Conservation (phyloP, 2,329 filamentous ascomycete species). For the Cryphonectria carpinicola region DNA sequence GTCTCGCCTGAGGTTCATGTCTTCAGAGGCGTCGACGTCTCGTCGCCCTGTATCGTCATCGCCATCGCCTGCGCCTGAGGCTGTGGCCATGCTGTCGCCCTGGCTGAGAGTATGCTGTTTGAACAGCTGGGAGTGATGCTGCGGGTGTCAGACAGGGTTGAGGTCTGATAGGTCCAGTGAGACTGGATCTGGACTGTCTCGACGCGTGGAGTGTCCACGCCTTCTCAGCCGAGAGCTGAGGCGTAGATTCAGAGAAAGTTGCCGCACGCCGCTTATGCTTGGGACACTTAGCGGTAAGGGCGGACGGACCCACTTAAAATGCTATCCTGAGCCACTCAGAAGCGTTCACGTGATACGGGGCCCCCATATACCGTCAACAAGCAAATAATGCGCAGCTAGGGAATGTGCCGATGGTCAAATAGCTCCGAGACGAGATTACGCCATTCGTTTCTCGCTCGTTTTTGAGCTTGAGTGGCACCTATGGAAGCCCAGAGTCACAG, state of each 20-base stretch:
- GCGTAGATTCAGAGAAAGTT: neutral
- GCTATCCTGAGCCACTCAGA: neutral
- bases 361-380: neutral
- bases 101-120: neutral
- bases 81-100: neutral
- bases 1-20: neutral
- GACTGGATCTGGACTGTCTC: neutral
- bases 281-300: neutral
- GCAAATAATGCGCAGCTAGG: neutral
- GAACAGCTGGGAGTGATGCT: neutral
- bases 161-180: neutral
- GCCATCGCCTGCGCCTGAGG: neutral
- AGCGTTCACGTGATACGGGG: neutral
- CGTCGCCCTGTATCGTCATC: neutral
- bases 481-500: neutral
- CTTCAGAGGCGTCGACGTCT: neutral
- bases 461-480: neutral
- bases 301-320: conserved; percentile 1
- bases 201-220: neutral
- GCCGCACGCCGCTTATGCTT: neutral
- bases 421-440: neutral
- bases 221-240: neutral
- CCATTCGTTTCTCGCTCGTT: no score
- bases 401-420: no score
- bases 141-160: neutral